A percentile compares a stretch with the other conserved stretches of the same genome.
Conservation (phyloP, 2,329 filamentous ascomycete species). For the Hypomyces rosellus region DNA sequence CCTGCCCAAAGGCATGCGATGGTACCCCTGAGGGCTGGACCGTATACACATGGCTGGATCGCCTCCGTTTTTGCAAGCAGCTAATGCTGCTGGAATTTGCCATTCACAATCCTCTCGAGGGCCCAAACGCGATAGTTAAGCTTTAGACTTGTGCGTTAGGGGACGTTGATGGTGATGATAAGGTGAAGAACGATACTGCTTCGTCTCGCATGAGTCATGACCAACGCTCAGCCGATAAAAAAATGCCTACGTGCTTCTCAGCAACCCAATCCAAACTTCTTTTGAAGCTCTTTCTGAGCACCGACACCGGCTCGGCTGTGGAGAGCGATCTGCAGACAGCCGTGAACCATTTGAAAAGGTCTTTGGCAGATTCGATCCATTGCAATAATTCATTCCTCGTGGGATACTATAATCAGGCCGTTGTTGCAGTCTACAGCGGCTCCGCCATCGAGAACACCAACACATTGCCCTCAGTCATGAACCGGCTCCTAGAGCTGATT, state of each 20-base stretch:
- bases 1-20: not conserved
- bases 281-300: not conserved
- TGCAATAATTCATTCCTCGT: no score
- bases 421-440: no score
- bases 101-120: not conserved
- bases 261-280: not conserved
- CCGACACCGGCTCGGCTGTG: not conserved
- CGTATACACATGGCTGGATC: not conserved
- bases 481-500: no score
- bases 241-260: not conserved
- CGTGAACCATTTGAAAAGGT: not conserved
- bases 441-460: no score
- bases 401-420: no score
- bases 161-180: not conserved
- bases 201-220: not conserved
- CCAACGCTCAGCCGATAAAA: no score
- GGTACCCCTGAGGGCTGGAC: not conserved
- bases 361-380: not conserved
- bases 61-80: not conserved
- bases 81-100: not conserved
- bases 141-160: not conserved
- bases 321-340: not conserved
- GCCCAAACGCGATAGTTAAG: not conserved
- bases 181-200: no score
- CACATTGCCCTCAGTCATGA: no score